Evolutionary conservation across 1,284 basidiomycete species (phyloP).

Genomic region (Sparassis latifolia): DNA sequence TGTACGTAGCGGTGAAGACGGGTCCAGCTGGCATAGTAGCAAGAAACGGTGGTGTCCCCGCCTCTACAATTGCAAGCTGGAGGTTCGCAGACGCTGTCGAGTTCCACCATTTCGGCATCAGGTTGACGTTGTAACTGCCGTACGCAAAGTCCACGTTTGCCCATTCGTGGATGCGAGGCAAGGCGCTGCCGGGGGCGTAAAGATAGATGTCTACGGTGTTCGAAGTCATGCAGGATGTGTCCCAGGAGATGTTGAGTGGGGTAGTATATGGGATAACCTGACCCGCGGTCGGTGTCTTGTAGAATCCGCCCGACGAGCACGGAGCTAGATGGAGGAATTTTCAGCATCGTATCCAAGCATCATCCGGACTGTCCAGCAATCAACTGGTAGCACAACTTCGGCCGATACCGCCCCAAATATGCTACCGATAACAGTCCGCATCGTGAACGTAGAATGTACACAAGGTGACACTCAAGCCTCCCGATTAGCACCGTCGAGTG

Average conservation of each 20-base stretch:
- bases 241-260: conserved; percentile 67
- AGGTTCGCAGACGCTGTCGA: conserved; percentile 46
- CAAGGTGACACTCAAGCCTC: no score
- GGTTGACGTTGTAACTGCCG: conserved; percentile 47
- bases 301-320: conserved; percentile 58
- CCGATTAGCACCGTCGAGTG: no score
- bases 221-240: conserved; percentile 48
- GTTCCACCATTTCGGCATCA: conserved; percentile 80
- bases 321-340: conserved; percentile 4
- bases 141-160: conserved; percentile 45
- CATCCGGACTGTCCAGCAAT: not conserved
- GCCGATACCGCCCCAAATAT: not conserved
- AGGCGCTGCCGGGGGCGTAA: conserved; percentile 44
- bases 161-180: conserved; percentile 59
- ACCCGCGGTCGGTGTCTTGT: conserved; percentile 53
- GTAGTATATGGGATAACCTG: conserved; percentile 46
- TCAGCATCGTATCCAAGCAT: not conserved
- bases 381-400: not conserved
- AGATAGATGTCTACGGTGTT: conserved; percentile 69
- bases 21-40: conserved; percentile 63
- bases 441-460: no score
- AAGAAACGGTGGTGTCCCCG: conserved; percentile 49
- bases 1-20: conserved; percentile 62
- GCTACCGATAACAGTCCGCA: not conserved
- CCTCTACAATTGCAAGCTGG: conserved; percentile 61